A percentile compares a stretch with the other conserved stretches of the same genome.
These are phyloP conservation scores for Colletotrichum sp. DNA, from an alignment of 2,329 filamentous ascomycete genomes.

Conservation along the genomic window DNA sequence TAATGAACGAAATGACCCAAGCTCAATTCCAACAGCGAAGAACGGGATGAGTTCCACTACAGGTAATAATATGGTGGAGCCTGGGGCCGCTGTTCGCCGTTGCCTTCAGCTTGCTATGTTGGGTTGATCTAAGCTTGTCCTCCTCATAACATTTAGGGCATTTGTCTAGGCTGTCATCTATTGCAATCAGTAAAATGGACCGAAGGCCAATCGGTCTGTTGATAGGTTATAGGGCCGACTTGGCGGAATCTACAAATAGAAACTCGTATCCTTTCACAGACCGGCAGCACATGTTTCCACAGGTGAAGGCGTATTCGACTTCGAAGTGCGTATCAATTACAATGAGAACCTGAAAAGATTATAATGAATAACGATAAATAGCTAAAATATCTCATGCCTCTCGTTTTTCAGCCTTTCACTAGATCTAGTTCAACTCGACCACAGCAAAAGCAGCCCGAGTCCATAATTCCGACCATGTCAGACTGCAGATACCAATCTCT, in stretches of 20 bases:
- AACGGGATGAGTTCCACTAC: rapidly evolving
- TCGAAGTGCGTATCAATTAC: background rate
- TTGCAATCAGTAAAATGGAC: rapidly evolving
- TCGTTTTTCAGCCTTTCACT: background rate
- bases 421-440: background rate
- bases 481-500: background rate
- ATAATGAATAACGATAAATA: background rate
- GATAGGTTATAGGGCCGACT: background rate
- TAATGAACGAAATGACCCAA: too few species aligned
- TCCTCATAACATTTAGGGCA: rapidly evolving
- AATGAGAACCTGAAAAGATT: rapidly evolving
- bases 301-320: background rate
- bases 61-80: background rate
- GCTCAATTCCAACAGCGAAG: background rate
- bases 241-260: background rate
- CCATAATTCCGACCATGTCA: background rate
- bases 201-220: rapidly evolving
- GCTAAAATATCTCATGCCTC: background rate
- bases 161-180: too few species aligned
- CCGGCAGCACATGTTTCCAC: background rate
- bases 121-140: background rate
- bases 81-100: background rate
- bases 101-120: background rate
- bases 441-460: background rate
- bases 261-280: background rate